Evolutionary conservation across 441 rosid species (phyloP).

Genomic region (Erodium texanum): DNA sequence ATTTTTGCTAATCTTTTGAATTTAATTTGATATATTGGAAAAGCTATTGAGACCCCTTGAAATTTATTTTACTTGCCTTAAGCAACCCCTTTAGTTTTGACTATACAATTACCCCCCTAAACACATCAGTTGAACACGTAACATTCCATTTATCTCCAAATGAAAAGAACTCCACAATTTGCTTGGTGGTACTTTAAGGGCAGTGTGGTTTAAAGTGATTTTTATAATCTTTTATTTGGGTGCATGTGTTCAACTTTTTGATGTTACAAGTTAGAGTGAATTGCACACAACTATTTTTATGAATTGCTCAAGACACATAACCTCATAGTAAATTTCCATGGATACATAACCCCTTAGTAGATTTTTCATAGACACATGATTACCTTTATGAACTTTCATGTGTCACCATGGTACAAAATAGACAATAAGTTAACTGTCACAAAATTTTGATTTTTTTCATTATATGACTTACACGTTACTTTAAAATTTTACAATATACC

Average conservation of each 20-base stretch:
- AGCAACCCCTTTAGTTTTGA: neutral
- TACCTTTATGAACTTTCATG: no score
- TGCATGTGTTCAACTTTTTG: neutral
- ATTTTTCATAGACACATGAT: no score
- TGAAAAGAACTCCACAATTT: neutral
- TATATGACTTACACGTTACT: no score
- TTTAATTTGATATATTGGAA: slow-evolving; percentile 10
- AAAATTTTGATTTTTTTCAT: no score
- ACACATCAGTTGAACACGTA: neutral
- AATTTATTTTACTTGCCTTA: neutral
- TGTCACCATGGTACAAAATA: no score
- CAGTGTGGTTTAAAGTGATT: neutral
- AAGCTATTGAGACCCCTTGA: neutral
- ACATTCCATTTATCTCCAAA: neutral
- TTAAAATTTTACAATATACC: no score
- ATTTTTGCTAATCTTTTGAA: neutral
- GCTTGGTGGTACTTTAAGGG: neutral
- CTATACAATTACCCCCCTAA: neutral
- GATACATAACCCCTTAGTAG: no score
- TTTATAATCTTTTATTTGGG: neutral
- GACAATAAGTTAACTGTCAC: no score
- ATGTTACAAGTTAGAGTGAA: neutral
- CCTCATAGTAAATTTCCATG: no score
- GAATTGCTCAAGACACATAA: no score
- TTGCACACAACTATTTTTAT: no score